Percentiles rank a stretch among this genome's conserved stretches.
Evolutionary conservation across 805 yeast genomes (phyloP).

Genomic region (Metschnikowia kofuensis): DNA sequence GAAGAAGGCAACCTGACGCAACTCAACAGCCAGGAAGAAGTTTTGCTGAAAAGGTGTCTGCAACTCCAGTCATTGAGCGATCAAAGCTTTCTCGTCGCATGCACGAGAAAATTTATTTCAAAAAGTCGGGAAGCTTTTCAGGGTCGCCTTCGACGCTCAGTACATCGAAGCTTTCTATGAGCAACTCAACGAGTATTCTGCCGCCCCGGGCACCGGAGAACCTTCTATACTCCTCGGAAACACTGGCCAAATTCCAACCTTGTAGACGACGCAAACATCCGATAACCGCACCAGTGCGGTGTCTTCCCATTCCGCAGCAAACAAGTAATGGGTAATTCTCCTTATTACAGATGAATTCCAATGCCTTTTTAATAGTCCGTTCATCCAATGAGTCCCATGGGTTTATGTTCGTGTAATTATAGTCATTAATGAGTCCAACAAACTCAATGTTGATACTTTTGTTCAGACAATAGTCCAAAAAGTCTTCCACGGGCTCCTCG

Average conservation of each 20-base stretch:
- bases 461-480: conserved; percentile 75
- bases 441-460: conserved; percentile 75
- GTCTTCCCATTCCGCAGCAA: conserved; percentile 98
- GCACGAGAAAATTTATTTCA: conserved; percentile 10
- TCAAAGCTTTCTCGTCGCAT: neutral
- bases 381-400: conserved; percentile 97
- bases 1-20: too few relatives aligned
- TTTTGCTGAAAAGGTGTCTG: too few relatives aligned
- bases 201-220: conserved; percentile 94
- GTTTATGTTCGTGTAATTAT: conserved; percentile 51
- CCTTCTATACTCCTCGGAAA: conserved; percentile 89
- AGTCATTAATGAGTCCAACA: conserved; percentile 75
- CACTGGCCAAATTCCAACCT: conserved; percentile 94
- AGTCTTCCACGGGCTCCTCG: conserved; percentile 91
- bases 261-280: conserved; percentile 91
- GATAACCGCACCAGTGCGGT: conserved; percentile 93
- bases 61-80: too few relatives aligned
- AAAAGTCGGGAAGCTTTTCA: conserved; percentile 31
- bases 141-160: conserved; percentile 33
- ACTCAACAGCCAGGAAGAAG: too few relatives aligned
- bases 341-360: conserved; percentile 68
- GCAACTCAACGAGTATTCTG: conserved; percentile 82
- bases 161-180: conserved; percentile 63
- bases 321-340: conserved; percentile 82
- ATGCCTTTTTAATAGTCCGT: conserved; percentile 71